Evolutionary conservation across 1,284 basidiomycete species (phyloP).

Genomic region (Anthracocystis setariae): DNA sequence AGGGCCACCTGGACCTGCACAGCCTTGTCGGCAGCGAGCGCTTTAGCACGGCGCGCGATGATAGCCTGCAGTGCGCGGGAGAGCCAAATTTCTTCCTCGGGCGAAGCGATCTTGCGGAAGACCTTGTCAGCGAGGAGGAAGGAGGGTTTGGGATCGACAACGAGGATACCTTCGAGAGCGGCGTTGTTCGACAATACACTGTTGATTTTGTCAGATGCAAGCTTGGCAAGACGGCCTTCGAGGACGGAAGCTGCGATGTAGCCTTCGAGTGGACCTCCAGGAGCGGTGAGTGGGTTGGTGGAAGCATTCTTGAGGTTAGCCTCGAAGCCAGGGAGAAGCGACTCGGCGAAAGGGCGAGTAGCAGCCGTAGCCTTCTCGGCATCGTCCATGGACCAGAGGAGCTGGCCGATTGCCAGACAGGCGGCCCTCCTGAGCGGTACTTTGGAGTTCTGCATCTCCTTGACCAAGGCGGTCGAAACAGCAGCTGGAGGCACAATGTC

Average conservation of each 20-base stretch:
- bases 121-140: constrained; percentile 65
- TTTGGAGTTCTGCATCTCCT: constrained; percentile 60
- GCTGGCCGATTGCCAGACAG: constrained; percentile 46
- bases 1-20: constrained; percentile 34
- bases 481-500: constrained; percentile 25
- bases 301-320: constrained; percentile 56
- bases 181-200: constrained; percentile 35
- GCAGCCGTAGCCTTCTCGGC: constrained; percentile 19
- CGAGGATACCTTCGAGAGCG: constrained; percentile 43
- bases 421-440: constrained; percentile 53
- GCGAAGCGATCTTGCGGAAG: constrained; percentile 53
- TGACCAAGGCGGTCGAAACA: constrained; percentile 39
- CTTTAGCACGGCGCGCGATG: constrained; percentile 16
- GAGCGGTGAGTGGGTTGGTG: constrained; percentile 56
- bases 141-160: constrained; percentile 57
- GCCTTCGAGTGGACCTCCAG: constrained; percentile 61
- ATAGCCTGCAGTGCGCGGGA: constrained; percentile 43
- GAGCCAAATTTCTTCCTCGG: constrained; percentile 57
- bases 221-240: constrained; percentile 34
- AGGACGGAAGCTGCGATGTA: constrained; percentile 56
- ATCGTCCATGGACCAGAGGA: constrained; percentile 42
- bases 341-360: constrained; percentile 48
- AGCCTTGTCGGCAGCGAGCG: constrained; percentile 34
- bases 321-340: constrained; percentile 57
- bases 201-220: constrained; percentile 47